Evolutionary conservation across 768 basidiomycete species (phyloP), one percentile per base, ranked within the genome.

Genomic region (Tylopilus intermedius): DNA sequence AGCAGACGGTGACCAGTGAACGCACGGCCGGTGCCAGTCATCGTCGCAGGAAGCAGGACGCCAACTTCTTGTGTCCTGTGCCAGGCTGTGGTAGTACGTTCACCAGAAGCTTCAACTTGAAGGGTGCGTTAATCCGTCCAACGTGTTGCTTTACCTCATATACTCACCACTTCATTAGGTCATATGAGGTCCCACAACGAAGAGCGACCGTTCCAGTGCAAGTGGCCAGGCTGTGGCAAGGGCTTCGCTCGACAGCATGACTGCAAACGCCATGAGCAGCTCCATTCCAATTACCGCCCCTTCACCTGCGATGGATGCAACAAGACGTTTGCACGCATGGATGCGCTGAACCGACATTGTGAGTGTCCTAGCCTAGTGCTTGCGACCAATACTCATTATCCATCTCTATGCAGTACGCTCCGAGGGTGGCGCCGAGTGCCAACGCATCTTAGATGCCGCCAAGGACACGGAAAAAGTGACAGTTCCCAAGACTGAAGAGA

Each of bases 241-340:
- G 91, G 94, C 22, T 94, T 96, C 57, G 94, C 90, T 26, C 72
- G 94, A 51, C 91, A 95, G 67, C 94, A 96, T 63, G 94, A 98
- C 67, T 96, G 94, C 72, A 97, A 95, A 67, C 82, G 94, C 2
- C 95, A 98, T 62, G 94, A 96, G 69, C 88, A 94, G 59, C 76
- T 98, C 39, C 94, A 98, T 67, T 84, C 90, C 53, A 94, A 95
- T 61, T 87, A 92, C 62, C 75, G 94, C 22, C 93, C 94, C 56
- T 95, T 94, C 67, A 87, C 81, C 11, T 98, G 95, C 63, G 90
- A 94, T 8, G 94, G 92, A 41, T 98, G 94, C 67, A 79, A 81
- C 60, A 90, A 94, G 75, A 90, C 85, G 60, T 98, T 98, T 75
- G 94, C 94, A 30, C 71, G 94, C 55, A 87, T 96, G 81, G 95